These are phyloP conservation scores for Spergularia azorica DNA, from an alignment of 179 eudicot species.

Conservation along the genomic window DNA sequence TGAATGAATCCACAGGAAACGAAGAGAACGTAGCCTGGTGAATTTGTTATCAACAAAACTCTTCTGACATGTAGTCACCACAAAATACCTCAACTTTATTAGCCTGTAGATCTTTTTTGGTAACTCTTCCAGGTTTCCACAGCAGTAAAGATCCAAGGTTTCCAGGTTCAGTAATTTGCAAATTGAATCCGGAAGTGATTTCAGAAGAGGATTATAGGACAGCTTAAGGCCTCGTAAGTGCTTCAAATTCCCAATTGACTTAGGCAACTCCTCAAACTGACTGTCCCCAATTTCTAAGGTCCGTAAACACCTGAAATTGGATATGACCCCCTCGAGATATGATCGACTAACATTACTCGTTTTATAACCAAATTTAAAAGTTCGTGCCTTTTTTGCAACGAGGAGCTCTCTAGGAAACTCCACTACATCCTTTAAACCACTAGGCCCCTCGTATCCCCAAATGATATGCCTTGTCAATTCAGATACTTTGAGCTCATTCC, in stretches of 20 bases:
- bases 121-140: conserved; percentile 38
- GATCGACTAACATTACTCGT: conserved; percentile 25
- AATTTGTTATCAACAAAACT: conserved; percentile 17
- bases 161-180: conserved; percentile 48
- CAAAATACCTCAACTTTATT: conserved; percentile 35
- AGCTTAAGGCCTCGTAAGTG: conserved; percentile 44
- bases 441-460: conserved; percentile 27
- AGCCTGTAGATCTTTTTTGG: conserved; percentile 35
- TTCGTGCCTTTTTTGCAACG: conserved; percentile 33
- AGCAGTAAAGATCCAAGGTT: conserved; percentile 38
- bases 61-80: conserved; percentile 34
- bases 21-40: conserved; percentile 25
- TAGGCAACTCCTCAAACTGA: conserved; percentile 45
- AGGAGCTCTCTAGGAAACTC: conserved; percentile 28
- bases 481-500: conserved; percentile 18
- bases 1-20: conserved; percentile 26
- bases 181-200: conserved; percentile 40
- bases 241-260: conserved; percentile 41
- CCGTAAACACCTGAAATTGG: conserved; percentile 34
- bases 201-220: conserved; percentile 29
- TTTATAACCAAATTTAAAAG: conserved; percentile 28
- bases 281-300: conserved; percentile 25
- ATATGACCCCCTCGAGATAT: conserved; percentile 31
- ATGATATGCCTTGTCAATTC: conserved; percentile 32
- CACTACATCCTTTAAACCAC: conserved; percentile 8